Conservation (phyloP, 2,329 filamentous ascomycete genomes). For the Lasiodiplodia theobromae region DNA sequence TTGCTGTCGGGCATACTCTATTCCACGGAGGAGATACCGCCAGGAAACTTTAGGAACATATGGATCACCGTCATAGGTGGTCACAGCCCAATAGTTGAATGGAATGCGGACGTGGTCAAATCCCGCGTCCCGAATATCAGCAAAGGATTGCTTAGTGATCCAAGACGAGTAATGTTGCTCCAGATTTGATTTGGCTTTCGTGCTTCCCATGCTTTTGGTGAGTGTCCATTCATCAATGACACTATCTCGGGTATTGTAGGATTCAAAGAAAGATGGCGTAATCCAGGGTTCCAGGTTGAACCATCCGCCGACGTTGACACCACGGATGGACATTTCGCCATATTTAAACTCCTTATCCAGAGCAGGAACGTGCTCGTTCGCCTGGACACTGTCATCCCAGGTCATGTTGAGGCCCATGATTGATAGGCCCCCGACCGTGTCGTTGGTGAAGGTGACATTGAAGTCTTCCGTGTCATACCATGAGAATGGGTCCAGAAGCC, state of each 20-base stretch:
- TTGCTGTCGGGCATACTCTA: constrained; percentile 93
- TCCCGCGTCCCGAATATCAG: constrained; percentile 83
- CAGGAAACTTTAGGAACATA: constrained; percentile 88
- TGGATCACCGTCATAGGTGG: constrained; percentile 82
- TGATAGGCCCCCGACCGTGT: constrained; percentile 83
- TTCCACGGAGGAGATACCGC: constrained; percentile 89
- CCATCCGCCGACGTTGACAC: constrained; percentile 95
- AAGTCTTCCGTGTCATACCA: constrained; percentile 93
- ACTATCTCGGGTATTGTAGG: constrained; percentile 64
- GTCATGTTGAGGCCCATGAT: constrained; percentile 85
- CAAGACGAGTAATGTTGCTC: constrained; percentile 93
- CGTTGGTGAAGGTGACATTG: constrained; percentile 90
- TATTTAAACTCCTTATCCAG: constrained; percentile 83
- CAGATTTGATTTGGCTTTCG: constrained; percentile 68
- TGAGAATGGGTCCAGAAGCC: constrained; percentile 84
- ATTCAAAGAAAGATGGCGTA: constrained; percentile 85
- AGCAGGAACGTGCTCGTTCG: constrained; percentile 81
- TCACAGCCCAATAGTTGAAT: constrained; percentile 93
- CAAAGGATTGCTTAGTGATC: constrained; percentile 83
- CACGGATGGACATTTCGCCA: constrained; percentile 77
- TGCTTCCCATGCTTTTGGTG: constrained; percentile 70
- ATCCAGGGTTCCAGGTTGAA: constrained; percentile 94
- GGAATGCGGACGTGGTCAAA: constrained; percentile 97
- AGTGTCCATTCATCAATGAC: constrained; percentile 92
- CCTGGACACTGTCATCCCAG: constrained; percentile 82